phyloP scores from a whole-genome alignment of 768 basidiomycete genomes.

The Pluteus cervinus region DNA sequence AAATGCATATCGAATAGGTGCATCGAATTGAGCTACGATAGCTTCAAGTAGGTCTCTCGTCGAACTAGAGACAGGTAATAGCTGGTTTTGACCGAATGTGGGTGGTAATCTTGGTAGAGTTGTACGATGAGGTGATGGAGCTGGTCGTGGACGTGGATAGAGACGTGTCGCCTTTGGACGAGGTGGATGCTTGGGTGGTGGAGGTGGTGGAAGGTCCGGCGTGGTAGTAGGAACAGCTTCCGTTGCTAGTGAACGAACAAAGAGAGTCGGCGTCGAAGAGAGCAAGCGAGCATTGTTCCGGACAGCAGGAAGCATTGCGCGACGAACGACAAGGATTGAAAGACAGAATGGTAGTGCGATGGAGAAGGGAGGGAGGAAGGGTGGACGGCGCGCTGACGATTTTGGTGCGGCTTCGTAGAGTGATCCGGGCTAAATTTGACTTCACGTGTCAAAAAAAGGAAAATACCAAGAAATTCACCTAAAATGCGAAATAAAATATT shows the following conservation, averaged over 20 bases:
- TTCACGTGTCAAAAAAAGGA: too few species aligned
- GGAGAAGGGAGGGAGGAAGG: too few species aligned
- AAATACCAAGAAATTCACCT: too few species aligned
- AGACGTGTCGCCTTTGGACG: conserved; percentile 23
- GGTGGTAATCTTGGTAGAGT: conserved; percentile 55
- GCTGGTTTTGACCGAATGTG: conserved; percentile 75
- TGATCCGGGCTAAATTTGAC: too few species aligned
- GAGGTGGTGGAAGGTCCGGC: conserved; percentile 29
- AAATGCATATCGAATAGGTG: conserved; percentile 94
- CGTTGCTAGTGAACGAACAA: conserved; percentile 37
- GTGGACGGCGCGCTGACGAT: too few species aligned
- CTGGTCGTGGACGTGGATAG: conserved; percentile 43
- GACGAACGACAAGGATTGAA: too few species aligned
- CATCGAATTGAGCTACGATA: conserved; percentile 76
- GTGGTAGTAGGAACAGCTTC: conserved; percentile 32
- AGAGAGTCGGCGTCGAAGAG: too few species aligned
- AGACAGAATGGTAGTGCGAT: too few species aligned
- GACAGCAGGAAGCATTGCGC: too few species aligned
- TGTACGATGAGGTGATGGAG: conserved; percentile 26
- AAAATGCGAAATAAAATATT: too few species aligned
- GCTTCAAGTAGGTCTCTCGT: conserved; percentile 76
- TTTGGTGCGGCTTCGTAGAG: too few species aligned
- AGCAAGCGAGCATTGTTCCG: too few species aligned
- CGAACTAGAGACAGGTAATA: conserved; percentile 72
- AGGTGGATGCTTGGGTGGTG: conserved; percentile 19